Evolutionary conservation across 768 basidiomycete species (phyloP), one percentile per base, ranked within the genome.

Genomic region (Naganishia onofrii): DNA sequence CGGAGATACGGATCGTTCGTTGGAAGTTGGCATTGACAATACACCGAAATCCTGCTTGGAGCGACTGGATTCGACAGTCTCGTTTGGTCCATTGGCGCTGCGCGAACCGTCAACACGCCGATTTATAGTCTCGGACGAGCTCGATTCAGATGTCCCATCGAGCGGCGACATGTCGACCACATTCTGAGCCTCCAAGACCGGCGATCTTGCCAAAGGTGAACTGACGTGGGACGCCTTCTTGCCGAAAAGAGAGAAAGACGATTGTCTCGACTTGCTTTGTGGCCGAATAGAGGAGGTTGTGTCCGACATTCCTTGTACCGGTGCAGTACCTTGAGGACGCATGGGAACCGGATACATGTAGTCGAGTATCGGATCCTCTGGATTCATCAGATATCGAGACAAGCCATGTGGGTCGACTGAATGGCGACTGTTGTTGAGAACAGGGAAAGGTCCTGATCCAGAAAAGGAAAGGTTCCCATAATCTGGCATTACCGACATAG

Each of bases 351-450:
- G 63, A 29, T 65, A 46, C 42, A 65, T 65, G 31, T 65, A 65
- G 8, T 65, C 63, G 36, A 46, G 31, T 26, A 65, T 46, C 63
- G 44, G 44, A 29, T 65, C 63, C 26, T 65, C 63, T 10, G 63
- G 63, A 15, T 46, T 46, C 48, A 65, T 46, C 38, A 65, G 21
- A 52, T 65, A 65, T 29, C 48, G n/a, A 48, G 44, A 46, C 63
- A 65, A 46, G 9, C 63, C 63, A 42, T 65, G 63, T 9, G 63
- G 63, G 26, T 65, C 63, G 48, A 65, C 26, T 23, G 63, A 65
- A 52, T 65, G 63, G 4, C 28, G 42, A 34, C 63, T 65, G 15
- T 52, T 52, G n/a, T 8, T 26, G 28, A 65, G 26, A 10, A 48
- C 36, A 6, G 63, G 63, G 26, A 65, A 65, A 28, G 63, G 63